These are phyloP conservation scores for Pythium guiyangense DNA, from an alignment of 352 stramenopile species.

Conservation along the genomic window DNA sequence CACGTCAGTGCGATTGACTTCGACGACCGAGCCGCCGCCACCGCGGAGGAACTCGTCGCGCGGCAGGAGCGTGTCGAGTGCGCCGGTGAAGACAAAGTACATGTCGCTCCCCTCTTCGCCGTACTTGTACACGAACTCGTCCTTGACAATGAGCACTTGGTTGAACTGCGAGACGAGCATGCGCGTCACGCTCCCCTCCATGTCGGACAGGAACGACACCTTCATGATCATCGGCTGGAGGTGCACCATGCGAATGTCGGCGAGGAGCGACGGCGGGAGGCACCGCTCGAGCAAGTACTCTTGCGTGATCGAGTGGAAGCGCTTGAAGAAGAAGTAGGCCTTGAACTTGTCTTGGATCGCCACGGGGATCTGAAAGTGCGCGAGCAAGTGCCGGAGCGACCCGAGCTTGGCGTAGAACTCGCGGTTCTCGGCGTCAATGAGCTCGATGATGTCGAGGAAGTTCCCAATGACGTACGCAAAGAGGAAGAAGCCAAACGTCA, in stretches of 20 bases:
- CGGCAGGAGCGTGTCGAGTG: conserved; percentile 37
- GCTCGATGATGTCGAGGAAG: conserved; percentile 50
- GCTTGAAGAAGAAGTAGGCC: conserved; percentile 64
- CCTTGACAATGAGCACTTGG: conserved; percentile 46
- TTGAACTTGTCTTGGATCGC: conserved; percentile 53
- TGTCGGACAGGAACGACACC: conserved; percentile 50
- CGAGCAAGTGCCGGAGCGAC: conserved; percentile 42
- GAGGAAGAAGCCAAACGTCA: conserved; percentile 57
- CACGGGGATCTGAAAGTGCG: conserved; percentile 41
- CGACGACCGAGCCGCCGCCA: conserved; percentile 2
- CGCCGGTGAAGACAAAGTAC: conserved; percentile 62
- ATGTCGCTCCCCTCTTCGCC: conserved; percentile 58
- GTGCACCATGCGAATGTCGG: conserved; percentile 64
- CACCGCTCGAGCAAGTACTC: conserved; percentile 51
- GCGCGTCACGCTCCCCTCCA: conserved; percentile 44
- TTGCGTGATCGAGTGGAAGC: conserved; percentile 64
- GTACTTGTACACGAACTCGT: conserved; percentile 53
- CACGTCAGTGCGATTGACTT: conserved; percentile 17
- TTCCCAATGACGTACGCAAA: conserved; percentile 61
- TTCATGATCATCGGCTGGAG: conserved; percentile 66
- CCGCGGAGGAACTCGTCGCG: background rate
- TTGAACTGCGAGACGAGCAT: conserved; percentile 61
- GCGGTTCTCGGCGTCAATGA: conserved; percentile 54
- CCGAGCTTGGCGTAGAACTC: conserved; percentile 57
- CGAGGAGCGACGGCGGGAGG: conserved; percentile 45